phyloP scores from a whole-genome alignment of 2,329 filamentous ascomycete genomes.

The Didymella exigua region DNA sequence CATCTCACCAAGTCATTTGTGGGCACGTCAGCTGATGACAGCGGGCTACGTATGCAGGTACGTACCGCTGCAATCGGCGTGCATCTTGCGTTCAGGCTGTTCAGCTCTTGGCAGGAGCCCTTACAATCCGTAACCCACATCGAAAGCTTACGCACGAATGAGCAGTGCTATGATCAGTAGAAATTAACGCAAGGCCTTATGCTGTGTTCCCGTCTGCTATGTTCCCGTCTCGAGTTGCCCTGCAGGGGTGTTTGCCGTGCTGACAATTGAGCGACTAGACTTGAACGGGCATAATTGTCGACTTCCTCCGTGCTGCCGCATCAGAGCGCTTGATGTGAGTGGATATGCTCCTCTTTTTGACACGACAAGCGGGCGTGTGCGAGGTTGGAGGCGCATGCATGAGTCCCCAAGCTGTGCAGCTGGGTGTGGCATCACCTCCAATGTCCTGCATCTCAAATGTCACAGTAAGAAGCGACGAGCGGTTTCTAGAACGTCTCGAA shows the following conservation, averaged over 20 bases:
- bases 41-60: background rate
- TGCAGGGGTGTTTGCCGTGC: constrained; percentile 10
- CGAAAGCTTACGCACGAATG: constrained; percentile 12
- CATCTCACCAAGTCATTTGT: background rate
- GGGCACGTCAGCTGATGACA: background rate
- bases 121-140: constrained; percentile 2
- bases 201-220: background rate
- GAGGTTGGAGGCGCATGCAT: background rate
- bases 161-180: constrained; percentile 1
- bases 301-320: background rate
- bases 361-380: background rate
- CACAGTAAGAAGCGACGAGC: background rate
- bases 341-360: background rate
- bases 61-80: background rate
- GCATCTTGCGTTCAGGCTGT: constrained; percentile 1
- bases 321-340: background rate
- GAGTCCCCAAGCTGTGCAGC: background rate
- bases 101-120: constrained; percentile 10
- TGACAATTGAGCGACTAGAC: constrained; percentile 1
- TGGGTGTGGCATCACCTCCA: background rate
- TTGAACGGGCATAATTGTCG: background rate
- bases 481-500: background rate
- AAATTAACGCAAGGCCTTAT: constrained; percentile 1
- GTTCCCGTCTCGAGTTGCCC: constrained; percentile 9
- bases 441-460: background rate